Evolutionary conservation across 345 rosid genomes (phyloP), one percentile per base, ranked within the genome.

Genomic region (Capsella bursapastoris): DNA sequence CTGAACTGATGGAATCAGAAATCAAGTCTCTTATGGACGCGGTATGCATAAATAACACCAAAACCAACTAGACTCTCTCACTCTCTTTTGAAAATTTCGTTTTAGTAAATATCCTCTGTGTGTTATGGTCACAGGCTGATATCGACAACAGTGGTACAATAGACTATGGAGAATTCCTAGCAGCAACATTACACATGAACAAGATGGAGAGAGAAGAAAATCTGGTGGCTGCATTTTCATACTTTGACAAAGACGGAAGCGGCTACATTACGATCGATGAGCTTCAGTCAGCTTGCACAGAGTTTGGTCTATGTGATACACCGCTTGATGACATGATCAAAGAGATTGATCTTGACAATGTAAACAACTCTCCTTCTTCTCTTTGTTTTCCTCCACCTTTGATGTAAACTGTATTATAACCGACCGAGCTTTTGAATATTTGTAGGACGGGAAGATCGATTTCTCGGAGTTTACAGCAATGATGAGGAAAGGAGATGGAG

Each of bases 141-240:
- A 87, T 92, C 1, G 98, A 94, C 81, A 90, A 88, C 65, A 91
- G 79, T 2, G 98, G 98, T 60, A 83, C 97, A 45, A 87, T 94
- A 73, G 97, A 92, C 77, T 94, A 94, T 18, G 97, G 93, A n/a
- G 97, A 94, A 66, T 95, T 95, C 66, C 86, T 95, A 12, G 99
- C 99, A 43, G 99, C 99, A 22, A 95, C 97, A 1, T 72, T 95
- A 82, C 99, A 94, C 85, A 56, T 91, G 41, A 94, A 92, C 77
- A 94, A 92, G 87, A 91, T 90, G 82, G 97, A 94, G 81, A 86
- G 92, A 73, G 98, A 94, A 66, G 97, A 94, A 82, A 88, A 94
- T 71, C 82, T 94, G 47, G 76, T 84, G 14, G 97, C 97, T 71
- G 97, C 99, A 22, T 95, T 95, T 76, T 70, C 97, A 43, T 91